Percentiles rank a stretch among this genome's conserved stretches.
Evolutionary conservation across 2,329 filamentous ascomycete genomes (phyloP).

Genomic region (Monilinia laxa): DNA sequence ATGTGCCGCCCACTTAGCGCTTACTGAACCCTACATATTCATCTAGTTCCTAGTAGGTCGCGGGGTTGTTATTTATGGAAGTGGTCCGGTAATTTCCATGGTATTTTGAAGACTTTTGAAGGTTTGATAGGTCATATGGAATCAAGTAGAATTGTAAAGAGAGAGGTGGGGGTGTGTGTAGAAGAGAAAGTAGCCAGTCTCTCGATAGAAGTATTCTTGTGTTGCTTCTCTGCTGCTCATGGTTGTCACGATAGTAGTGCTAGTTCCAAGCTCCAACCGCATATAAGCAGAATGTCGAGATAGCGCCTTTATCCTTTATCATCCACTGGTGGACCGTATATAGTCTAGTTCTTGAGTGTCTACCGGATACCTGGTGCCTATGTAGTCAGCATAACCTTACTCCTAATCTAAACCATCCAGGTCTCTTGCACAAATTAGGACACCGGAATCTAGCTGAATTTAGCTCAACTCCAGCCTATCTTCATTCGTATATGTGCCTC

Average conservation of each 20-base stretch:
- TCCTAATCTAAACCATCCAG: neutral
- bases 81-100: neutral
- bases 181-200: neutral
- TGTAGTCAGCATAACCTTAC: neutral
- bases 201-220: neutral
- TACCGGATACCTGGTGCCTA: neutral
- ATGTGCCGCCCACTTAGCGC: neutral
- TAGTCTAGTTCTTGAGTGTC: neutral
- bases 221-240: neutral
- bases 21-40: neutral
- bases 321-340: neutral
- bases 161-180: neutral
- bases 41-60: neutral
- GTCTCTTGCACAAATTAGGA: neutral
- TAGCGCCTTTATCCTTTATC: neutral
- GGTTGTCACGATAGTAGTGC: neutral
- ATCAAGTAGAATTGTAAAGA: neutral
- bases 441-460: neutral
- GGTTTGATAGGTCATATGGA: neutral
- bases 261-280: too few relatives aligned
- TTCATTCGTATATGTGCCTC: neutral
- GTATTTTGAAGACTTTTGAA: neutral
- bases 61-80: neutral
- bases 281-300: neutral
- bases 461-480: neutral